phyloP scores from a whole-genome alignment of 1,139 yeast genomes.

The Debaryomyces subglobosus region DNA sequence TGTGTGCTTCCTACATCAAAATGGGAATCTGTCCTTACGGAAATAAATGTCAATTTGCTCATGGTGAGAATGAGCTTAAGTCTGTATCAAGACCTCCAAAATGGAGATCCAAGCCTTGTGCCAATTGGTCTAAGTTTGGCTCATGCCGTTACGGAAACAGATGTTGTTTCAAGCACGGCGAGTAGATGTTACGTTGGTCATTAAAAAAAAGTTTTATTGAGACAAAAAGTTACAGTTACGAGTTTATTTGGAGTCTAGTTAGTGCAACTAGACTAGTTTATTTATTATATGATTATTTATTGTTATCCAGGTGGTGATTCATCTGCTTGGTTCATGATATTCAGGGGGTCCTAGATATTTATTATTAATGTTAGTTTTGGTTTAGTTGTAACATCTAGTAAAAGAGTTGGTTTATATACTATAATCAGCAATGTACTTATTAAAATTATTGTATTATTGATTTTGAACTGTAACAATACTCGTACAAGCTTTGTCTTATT shows the following conservation, averaged over 20 bases:
- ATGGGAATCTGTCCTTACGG: constrained; percentile 86
- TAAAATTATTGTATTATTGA: not conserved
- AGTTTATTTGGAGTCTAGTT: not conserved
- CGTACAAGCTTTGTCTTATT: not conserved
- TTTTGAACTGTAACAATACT: not conserved
- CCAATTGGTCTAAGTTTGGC: constrained; percentile 83
- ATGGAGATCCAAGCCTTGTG: constrained; percentile 91
- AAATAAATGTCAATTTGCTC: constrained; percentile 92
- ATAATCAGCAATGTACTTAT: not conserved
- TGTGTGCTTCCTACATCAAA: constrained; percentile 78
- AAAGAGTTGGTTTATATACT: constrained; percentile 3
- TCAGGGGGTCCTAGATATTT: constrained; percentile 7
- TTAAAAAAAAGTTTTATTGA: not conserved
- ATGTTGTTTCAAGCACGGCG: constrained; percentile 87
- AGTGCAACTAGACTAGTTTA: constrained; percentile 6
- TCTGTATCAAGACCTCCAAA: constrained; percentile 74
- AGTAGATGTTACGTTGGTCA: constrained; percentile 12
- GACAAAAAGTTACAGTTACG: not conserved
- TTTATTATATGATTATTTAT: constrained; percentile 9
- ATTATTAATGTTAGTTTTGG: constrained; percentile 6
- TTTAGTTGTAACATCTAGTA: constrained; percentile 6
- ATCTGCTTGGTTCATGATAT: not conserved
- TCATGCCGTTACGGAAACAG: constrained; percentile 87
- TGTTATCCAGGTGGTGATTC: not conserved
- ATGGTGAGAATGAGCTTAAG: constrained; percentile 79